phyloP scores from a whole-genome alignment of 2,329 filamentous ascomycete species.

The Thelonectria olida region DNA sequence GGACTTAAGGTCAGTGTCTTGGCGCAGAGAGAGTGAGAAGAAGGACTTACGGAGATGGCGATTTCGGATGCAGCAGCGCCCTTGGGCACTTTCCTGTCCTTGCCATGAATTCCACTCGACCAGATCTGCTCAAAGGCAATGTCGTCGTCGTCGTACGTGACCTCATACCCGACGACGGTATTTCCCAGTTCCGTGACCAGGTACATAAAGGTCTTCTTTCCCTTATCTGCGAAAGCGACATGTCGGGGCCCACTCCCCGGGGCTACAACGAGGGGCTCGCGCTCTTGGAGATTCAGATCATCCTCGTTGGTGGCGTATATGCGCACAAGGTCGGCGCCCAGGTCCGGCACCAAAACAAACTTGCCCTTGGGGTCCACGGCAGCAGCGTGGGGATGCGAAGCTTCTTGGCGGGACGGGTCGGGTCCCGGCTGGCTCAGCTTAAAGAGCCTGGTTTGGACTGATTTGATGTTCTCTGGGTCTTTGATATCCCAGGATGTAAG shows the following conservation, averaged over 20 bases:
- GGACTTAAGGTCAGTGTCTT: constrained; percentile 12
- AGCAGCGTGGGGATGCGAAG: constrained; percentile 71
- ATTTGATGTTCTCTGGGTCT: constrained; percentile 46
- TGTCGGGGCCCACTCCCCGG: constrained; percentile 73
- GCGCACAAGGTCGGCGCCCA: constrained; percentile 71
- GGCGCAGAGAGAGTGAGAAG: not conserved
- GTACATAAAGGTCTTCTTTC: constrained; percentile 63
- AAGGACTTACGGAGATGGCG: constrained; percentile 61
- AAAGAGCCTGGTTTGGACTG: constrained; percentile 52
- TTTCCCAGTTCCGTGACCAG: constrained; percentile 69
- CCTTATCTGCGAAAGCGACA: constrained; percentile 62
- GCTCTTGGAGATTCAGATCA: constrained; percentile 52
- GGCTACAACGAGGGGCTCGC: constrained; percentile 52
- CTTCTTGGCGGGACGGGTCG: constrained; percentile 59
- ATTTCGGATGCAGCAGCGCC: constrained; percentile 65
- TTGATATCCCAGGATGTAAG: constrained; percentile 57
- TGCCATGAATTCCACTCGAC: constrained; percentile 58
- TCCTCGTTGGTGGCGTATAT: constrained; percentile 59
- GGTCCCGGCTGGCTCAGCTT: constrained; percentile 49
- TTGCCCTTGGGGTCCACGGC: constrained; percentile 70
- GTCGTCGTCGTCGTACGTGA: constrained; percentile 57
- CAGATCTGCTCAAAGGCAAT: constrained; percentile 59
- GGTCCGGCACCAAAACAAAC: constrained; percentile 72
- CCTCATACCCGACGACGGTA: constrained; percentile 64
- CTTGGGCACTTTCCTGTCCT: constrained; percentile 49